These are phyloP conservation scores for Vanrija humicola DNA, from an alignment of 1,284 basidiomycete genomes.

Conservation along the genomic window DNA sequence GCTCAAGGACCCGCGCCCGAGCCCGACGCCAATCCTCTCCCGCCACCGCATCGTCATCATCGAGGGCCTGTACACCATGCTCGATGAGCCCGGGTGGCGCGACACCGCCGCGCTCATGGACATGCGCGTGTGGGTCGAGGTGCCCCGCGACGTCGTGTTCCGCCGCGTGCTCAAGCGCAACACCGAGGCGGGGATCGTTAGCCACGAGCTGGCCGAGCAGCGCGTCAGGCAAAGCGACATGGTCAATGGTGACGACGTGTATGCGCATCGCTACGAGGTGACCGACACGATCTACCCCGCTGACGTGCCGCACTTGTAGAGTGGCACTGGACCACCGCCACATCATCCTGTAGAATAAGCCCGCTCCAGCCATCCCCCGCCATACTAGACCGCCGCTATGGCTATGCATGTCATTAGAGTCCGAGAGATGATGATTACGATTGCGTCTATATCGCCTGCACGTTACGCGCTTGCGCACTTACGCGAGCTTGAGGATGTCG, in stretches of 20 bases:
- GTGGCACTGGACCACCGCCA: no score
- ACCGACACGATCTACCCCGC: slow-evolving; percentile 18
- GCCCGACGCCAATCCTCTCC: slow-evolving; percentile 57
- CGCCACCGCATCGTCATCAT: slow-evolving; percentile 71
- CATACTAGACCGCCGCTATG: no score
- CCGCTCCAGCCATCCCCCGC: no score
- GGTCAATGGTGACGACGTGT: slow-evolving; percentile 28
- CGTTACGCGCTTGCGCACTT: no score
- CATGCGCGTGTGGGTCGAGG: slow-evolving; percentile 70
- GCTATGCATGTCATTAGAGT: no score
- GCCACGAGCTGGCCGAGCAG: neutral
- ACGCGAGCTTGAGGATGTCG: slow-evolving; percentile 60
- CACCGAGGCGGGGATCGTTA: slow-evolving; percentile 32
- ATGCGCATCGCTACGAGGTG: slow-evolving; percentile 9
- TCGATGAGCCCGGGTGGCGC: slow-evolving; percentile 68
- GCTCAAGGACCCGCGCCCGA: slow-evolving; percentile 52
- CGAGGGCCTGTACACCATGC: slow-evolving; percentile 77
- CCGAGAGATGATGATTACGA: no score
- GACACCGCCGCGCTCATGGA: slow-evolving; percentile 66
- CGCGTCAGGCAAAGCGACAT: slow-evolving; percentile 17
- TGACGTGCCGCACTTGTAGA: neutral
- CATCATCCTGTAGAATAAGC: no score
- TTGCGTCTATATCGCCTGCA: no score
- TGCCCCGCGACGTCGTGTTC: slow-evolving; percentile 61
- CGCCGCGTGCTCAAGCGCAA: slow-evolving; percentile 59